Evolutionary conservation across 805 yeast genomes (phyloP), one percentile per base, ranked within the genome.

Genomic region (Vanderwaltozyma polyspora): DNA sequence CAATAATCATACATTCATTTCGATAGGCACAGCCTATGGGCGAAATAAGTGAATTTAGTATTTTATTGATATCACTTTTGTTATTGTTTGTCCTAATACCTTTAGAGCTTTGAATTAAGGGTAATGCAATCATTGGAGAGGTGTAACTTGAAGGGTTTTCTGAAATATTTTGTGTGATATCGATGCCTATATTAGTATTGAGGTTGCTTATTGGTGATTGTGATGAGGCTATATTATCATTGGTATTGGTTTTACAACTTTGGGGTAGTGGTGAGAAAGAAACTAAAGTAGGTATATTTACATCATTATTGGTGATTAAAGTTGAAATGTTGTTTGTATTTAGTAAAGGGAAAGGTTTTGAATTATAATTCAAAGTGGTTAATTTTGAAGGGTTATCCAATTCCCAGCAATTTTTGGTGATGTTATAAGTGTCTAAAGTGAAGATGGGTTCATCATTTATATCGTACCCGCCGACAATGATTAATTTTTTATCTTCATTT

Each of bases 91-190:
- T 25, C 9, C 60, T 41, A 14, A 47, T 32, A 13, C 63, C 66
- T 12, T 49, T 41, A 1, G 62, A 50, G 11, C 47, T 40, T 6
- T 59, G 50, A 2, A 44, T 13, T 19, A 59, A 25, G 6, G 64
- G 67, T 21, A 60, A 39, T 15, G 60, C 55, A 5, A 55, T 44
- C 5, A 63, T 34, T 3, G 67, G 63, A 6, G 54, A 38, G 3
- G 2, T 30, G 27, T 6, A 30, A 31, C 21, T 29, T 31, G 14
- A 26, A 3, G 18, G 23, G 34, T 22, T 13, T 38, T n/a, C 18
- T 46, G 51, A 4, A 11, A 16, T 12, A 27, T 27, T 27, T 6
- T 9, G n/a, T n/a, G n/a, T n/a, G n/a, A n/a, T n/a, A n/a, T n/a
- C n/a, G n/a, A n/a, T n/a, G n/a, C n/a, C n/a, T n/a, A n/a, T n/a